Percentiles rank a stretch among this genome's conserved stretches.
Evolutionary conservation across 441 rosid species (phyloP).

Genomic region (Pelargonium citronellum): DNA sequence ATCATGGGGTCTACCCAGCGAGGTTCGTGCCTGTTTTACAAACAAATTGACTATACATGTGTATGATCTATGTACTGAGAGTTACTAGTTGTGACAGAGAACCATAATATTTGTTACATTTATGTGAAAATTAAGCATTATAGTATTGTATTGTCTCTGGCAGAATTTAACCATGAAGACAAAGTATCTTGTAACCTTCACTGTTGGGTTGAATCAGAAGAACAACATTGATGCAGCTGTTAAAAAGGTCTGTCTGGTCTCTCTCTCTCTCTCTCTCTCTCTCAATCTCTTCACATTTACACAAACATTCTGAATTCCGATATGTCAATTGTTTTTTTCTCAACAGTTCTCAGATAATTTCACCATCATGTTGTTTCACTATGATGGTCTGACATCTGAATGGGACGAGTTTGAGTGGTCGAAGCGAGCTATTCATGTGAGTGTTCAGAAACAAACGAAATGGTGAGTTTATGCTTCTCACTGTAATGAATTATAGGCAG

Average conservation of each 20-base stretch:
- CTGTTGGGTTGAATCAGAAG: slow-evolving; percentile 74
- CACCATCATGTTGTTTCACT: slow-evolving; percentile 83
- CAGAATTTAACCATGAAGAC: slow-evolving; percentile 63
- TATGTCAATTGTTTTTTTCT: background rate
- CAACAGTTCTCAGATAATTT: slow-evolving; percentile 84
- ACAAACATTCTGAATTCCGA: too few relatives aligned
- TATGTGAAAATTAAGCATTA: too few relatives aligned
- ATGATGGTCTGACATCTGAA: slow-evolving; percentile 78
- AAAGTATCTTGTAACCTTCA: slow-evolving; percentile 77
- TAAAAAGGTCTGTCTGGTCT: slow-evolving; percentile 39
- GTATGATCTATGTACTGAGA: background rate
- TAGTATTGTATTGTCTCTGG: slow-evolving; percentile 1
- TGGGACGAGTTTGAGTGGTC: slow-evolving; percentile 99
- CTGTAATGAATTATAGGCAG: background rate
- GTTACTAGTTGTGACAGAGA: background rate
- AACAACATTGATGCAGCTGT: slow-evolving; percentile 69
- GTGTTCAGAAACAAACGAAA: slow-evolving; percentile 76
- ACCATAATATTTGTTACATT: background rate
- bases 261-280: slow-evolving; percentile 14
- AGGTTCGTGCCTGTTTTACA: slow-evolving; percentile 38
- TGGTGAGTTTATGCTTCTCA: slow-evolving; percentile 43
- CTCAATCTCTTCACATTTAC: too few relatives aligned
- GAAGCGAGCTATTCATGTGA: slow-evolving; percentile 82
- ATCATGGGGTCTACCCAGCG: slow-evolving; percentile 81
- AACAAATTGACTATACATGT: background rate